A percentile compares a stretch with the other conserved stretches of the same genome.
These are phyloP conservation scores for Pigoraptor vietnamica DNA, from an alignment of 78 protist species.

Conservation along the genomic window DNA sequence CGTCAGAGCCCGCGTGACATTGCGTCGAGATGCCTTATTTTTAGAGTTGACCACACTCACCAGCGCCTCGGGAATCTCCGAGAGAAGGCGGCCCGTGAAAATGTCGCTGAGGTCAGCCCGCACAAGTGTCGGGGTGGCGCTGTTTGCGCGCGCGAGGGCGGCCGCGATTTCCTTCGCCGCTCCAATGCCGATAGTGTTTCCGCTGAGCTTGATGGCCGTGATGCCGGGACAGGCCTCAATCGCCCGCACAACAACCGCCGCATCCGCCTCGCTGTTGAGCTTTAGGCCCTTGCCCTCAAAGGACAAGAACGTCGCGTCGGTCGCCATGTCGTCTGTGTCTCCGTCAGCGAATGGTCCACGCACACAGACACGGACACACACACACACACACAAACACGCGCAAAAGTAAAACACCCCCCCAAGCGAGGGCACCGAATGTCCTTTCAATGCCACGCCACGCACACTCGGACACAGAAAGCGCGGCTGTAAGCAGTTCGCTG, in stretches of 20 bases:
- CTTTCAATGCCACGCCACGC: too few species aligned
- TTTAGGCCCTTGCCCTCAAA: neutral
- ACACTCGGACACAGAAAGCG: too few species aligned
- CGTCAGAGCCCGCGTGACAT: too few species aligned
- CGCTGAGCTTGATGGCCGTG: neutral
- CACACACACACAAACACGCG: too few species aligned
- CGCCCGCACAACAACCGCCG: neutral
- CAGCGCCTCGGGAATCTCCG: slow-evolving; percentile 6
- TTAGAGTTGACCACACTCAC: neutral
- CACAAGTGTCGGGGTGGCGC: neutral
- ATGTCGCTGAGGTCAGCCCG: slow-evolving; percentile 8
- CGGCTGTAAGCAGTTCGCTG: too few species aligned
- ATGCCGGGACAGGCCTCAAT: neutral
- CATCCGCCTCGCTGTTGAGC: slow-evolving; percentile 9
- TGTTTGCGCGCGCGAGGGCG: slow-evolving; percentile 5
- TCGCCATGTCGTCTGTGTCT: too few species aligned
- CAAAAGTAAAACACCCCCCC: too few species aligned
- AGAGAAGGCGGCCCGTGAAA: slow-evolving; percentile 4
- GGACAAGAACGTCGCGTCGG: neutral
- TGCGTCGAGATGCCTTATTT: too few species aligned
- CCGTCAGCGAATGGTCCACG: too few species aligned
- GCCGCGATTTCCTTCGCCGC: neutral
- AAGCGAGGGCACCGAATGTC: too few species aligned
- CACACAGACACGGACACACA: too few species aligned
- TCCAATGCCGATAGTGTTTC: slow-evolving; percentile 7